Conservation (phyloP, 2,329 filamentous ascomycete genomes). For the Aspergillus fumigatus region DNA sequence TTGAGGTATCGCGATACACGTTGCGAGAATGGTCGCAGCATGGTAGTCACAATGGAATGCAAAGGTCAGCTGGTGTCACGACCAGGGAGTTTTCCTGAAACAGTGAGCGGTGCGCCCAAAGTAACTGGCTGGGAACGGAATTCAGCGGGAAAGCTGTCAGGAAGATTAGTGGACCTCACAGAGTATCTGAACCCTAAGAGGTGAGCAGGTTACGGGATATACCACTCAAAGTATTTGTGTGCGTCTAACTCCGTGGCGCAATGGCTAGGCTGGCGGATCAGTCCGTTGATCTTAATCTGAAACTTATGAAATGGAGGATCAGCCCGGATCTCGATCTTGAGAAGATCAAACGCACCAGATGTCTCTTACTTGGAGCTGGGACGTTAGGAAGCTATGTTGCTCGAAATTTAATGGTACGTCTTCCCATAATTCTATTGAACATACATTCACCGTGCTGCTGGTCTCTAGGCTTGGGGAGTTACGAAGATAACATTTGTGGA, state of each 20-base stretch:
- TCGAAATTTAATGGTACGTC: constrained; percentile 66
- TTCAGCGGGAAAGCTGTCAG: constrained; percentile 68
- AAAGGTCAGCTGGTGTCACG: constrained; percentile 27
- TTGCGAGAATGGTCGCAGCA: constrained; percentile 74
- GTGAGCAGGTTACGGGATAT: constrained; percentile 16
- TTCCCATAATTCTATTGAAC: not conserved
- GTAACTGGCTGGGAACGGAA: constrained; percentile 95
- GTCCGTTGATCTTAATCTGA: constrained; percentile 91
- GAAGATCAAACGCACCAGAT: constrained; percentile 81
- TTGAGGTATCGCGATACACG: constrained; percentile 83
- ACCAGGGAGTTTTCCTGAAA: constrained; percentile 13
- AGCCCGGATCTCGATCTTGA: constrained; percentile 84
- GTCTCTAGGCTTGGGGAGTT: constrained; percentile 73
- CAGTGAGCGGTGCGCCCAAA: constrained; percentile 63
- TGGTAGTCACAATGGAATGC: constrained; percentile 63
- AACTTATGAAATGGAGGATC: constrained; percentile 98
- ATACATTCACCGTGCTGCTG: not conserved
- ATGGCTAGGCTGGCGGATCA: constrained; percentile 68
- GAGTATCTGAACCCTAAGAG: constrained; percentile 89
- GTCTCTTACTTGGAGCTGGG: constrained; percentile 83
- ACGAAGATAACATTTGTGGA: constrained; percentile 94
- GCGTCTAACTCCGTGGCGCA: constrained; percentile 1
- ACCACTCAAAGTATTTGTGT: not conserved
- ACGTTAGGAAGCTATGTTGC: constrained; percentile 93
- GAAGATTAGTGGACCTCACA: constrained; percentile 74